Percentiles rank a stretch among this genome's conserved stretches.
phyloP scores from a whole-genome alignment of 2,329 filamentous ascomycete species.

The Endothia cerciana region DNA sequence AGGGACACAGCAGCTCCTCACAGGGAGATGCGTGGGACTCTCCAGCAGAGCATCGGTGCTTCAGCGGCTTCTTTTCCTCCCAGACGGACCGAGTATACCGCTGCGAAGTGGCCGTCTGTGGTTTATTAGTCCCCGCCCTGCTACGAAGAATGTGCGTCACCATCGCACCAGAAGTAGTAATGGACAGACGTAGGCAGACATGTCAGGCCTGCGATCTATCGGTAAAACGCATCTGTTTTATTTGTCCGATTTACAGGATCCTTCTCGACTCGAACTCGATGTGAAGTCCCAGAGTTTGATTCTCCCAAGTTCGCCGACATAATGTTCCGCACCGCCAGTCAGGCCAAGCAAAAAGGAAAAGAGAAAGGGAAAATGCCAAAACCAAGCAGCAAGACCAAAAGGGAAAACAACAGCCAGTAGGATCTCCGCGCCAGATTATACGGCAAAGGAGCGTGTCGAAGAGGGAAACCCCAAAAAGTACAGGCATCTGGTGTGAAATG shows the following conservation, averaged over 20 bases:
- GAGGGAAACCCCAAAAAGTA: neutral
- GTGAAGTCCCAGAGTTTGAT: conserved; percentile 21
- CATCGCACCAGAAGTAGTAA: neutral
- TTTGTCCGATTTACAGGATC: conserved; percentile 23
- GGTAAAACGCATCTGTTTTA: conserved; percentile 2
- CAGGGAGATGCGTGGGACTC: too few relatives aligned
- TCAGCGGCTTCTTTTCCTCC: neutral
- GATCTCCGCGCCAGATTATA: conserved; percentile 21
- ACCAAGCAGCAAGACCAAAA: conserved; percentile 16
- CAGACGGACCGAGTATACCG: neutral
- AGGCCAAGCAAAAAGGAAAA: conserved; percentile 18
- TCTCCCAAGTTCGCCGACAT: conserved; percentile 21
- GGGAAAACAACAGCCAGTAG: conserved; percentile 15
- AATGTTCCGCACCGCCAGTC: neutral
- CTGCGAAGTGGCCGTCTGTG: neutral
- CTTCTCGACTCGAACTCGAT: conserved; percentile 3
- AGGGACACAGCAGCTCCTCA: too few relatives aligned
- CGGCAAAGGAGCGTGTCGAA: conserved; percentile 24
- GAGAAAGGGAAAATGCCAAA: conserved; percentile 10
- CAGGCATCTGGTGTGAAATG: neutral
- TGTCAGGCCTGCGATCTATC: neutral
- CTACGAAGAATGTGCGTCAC: neutral
- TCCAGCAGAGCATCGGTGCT: neutral
- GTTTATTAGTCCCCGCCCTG: neutral
- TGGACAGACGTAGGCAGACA: neutral